Evolutionary conservation across 768 basidiomycete species (phyloP), one percentile per base, ranked within the genome.

Genomic region (Agaricus sinodeliciosus): DNA sequence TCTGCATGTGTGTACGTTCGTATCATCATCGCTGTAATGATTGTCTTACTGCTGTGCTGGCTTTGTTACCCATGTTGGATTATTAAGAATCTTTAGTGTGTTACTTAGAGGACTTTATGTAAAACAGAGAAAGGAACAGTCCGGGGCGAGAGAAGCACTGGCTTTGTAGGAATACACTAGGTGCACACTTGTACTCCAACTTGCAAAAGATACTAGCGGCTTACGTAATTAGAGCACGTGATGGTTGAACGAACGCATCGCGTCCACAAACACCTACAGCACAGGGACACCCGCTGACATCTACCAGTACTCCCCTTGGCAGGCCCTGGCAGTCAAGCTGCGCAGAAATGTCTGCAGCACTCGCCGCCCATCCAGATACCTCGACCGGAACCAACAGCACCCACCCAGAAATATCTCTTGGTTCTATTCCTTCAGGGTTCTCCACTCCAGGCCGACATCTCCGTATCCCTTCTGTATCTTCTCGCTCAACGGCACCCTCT

Each of bases 331-430:
- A 31, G 11, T 3, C 31, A 11, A 31, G 31, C 31, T 31, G 31
- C 31, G 31, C 31, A 31, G 31, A 31, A 31, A 54, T 54, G 52
- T 54, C 52, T 31, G 52, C 46, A 19, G 52, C 52, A 40, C 51
- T 53, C 0, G 37, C 43, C 3, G 37, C n/a, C 36, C 51, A 46
- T 15, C 25, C 51, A 9, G 52, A 54, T 18, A 12, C 31, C 8
- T 42, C 50, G 13, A 13, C 50, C 22, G 45, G 52, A 26, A 77
- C 70, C 9, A 67, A 79, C 36, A 45, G 52, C 31, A 77, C 70
- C 9, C 68, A 79, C 36, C 79, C 77, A n/a, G 84, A 85, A 59
- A 66, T 85, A 31, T 83, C 84, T 7, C 69, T 85, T 1, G 78
- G 77, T 26, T 81, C 82, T 8, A 65, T 83, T 12, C 68, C 67